Evolutionary conservation across 495 filamentous ascomycete genomes (phyloP), one percentile per base, ranked within the genome.

Genomic region (Hyaloscypha finlandica): DNA sequence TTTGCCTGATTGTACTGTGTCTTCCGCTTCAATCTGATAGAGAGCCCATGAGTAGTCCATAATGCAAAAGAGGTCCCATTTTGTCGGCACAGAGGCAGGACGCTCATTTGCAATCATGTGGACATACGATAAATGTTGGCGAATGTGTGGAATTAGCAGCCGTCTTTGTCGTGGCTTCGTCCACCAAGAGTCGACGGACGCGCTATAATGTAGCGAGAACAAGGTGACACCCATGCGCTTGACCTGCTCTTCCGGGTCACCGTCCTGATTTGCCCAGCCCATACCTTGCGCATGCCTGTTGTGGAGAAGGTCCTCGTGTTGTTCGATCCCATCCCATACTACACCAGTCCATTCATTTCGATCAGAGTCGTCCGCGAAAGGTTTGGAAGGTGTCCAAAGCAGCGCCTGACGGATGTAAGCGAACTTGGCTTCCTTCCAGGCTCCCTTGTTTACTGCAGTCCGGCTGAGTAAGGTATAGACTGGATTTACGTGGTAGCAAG

Each of bases 241-340:
- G 16, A 55, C 52, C 29, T 55, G 20, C 16, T 55, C 52, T 55
- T 22, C 52, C 8, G 29, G n/a, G 1, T 55, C 29, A 8, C 52
- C 52, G 52, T 55, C 52, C 16, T 55, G 20, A 55, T 8, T 20
- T 30, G 52, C 52, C n/a, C n/a, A 55, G n/a, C 20, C 52, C 52
- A 55, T 55, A n/a, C 8, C 52, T 22, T 22, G n/a, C 16, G 52
- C 52, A 0, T 8, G 6, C 52, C 8, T 55, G 52, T 55, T 55
- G 52, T 55, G 52, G n/a, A 55, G n/a, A 30, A 8, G 16, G 29
- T 55, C 52, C 16, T 55, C 52, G 16, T 55, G 8, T 20, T 20
- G 29, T 20, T 55, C 52, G 2, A 55, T 55, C 8, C 29, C 52
- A 22, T 30, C 52, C 52, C 52, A 55, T 8, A 8, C 52, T 8